Base-by-base conservation (phyloP, 208 protist species). In the Acanthamoeba triangularis region DNA sequence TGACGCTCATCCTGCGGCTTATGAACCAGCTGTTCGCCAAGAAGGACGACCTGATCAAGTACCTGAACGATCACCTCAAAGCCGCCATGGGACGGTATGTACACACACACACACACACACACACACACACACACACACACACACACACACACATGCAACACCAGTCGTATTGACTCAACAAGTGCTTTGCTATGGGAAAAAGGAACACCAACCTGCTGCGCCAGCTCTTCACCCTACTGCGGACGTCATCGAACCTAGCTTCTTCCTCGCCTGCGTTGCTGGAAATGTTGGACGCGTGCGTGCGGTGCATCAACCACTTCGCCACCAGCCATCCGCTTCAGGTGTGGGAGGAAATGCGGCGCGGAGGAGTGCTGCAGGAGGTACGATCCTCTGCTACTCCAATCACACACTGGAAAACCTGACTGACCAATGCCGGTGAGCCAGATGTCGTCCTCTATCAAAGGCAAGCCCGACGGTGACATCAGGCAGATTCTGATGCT, bases 301-400 rank as follows among this genome's bases (percentile, higher is more conserved):
- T 91, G 20, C 85, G 85, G 23, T 91, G 85, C 85, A 91, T 91
- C 25, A 67, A 91, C 56, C 37, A 52, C 20, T 91, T 91, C 44
- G 85, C 85, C 23, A 37, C 23, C 85, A 91, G 37, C 33, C 85
- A 91, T 30, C 85, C 85, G 35, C 33, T 91, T 28, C 49, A 91
- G 28, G 85, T 91, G 20, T 91, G 85, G 85, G 59, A 47, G 18
- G 33, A 91, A 33, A 91, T 91, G 52, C 85, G 85, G 7, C 49
- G 49, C 33, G 85, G 33, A 28, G 85, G 85, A 13, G 37, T 91
- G 6, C 35, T 91, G 47, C 33, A 69, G 20, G 85, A 91, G 30
- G 85, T 91, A 1, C 54, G 49, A 54, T 1, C 37, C 37, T 84
- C 47, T 54, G n/a, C n/a, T n/a, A n/a, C 33, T n/a, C 14, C 67